Percentiles rank a stretch among this genome's conserved stretches.
These are phyloP conservation scores for Colletotrichum sp. DNA, from an alignment of 2,329 filamentous ascomycete species.

Conservation along the genomic window DNA sequence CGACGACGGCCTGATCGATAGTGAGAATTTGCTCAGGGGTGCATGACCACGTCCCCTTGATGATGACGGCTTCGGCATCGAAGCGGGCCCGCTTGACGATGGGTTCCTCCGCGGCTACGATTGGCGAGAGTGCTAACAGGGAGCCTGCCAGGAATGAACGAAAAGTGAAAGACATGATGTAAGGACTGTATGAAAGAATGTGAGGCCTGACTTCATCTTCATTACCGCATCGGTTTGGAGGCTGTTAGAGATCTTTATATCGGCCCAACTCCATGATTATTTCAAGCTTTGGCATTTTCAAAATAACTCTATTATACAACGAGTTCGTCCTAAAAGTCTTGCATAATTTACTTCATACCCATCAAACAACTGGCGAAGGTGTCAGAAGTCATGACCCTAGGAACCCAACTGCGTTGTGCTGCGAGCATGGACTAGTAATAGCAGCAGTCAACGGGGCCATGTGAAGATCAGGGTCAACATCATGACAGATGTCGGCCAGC, in stretches of 20 bases:
- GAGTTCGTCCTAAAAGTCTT: background rate
- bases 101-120: background rate
- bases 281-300: background rate
- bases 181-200: background rate
- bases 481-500: background rate
- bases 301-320: background rate
- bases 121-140: background rate
- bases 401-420: background rate
- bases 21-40: background rate
- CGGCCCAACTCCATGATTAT: rapidly evolving
- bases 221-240: background rate
- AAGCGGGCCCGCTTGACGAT: background rate
- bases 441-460: background rate
- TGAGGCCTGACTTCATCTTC: background rate
- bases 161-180: background rate
- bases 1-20: background rate
- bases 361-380: background rate
- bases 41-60: background rate
- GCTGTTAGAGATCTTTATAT: background rate
- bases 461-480: background rate
- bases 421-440: background rate
- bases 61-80: background rate
- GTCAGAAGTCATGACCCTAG: background rate
- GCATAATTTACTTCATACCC: background rate
- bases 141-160: background rate